A percentile compares a stretch with the other conserved stretches of the same genome.
Conservation (phyloP, 1,284 basidiomycete genomes). For the Trichosporon sp. region DNA sequence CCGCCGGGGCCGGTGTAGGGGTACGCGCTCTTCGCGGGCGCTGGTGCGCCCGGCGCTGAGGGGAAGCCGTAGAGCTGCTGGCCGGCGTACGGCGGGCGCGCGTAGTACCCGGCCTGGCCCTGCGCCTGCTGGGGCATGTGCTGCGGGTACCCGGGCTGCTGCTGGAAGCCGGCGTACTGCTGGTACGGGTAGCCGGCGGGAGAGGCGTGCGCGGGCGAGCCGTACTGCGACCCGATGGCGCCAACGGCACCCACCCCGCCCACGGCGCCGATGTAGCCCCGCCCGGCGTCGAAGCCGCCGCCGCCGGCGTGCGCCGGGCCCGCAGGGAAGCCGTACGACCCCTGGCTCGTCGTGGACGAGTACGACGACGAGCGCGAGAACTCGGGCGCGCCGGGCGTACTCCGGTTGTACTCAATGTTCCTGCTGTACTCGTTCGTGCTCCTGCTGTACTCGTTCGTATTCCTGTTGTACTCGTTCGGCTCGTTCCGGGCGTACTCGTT, state of each 20-base stretch:
- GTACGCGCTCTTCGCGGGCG: background rate
- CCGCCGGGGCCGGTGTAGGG: background rate
- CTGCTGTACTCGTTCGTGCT: background rate
- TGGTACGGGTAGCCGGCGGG: background rate
- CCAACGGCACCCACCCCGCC: background rate
- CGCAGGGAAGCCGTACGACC: background rate
- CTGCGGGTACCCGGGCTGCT: background rate
- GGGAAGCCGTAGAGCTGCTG: slow-evolving; percentile 1
- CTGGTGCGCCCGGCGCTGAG: background rate
- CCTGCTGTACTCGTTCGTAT: background rate
- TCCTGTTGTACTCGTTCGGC: background rate
- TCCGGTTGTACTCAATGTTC: background rate
- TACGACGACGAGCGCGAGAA: slow-evolving; percentile 2
- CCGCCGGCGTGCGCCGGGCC: no score
- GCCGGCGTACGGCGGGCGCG: background rate
- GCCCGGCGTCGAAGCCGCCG: background rate
- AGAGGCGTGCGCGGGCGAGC: background rate
- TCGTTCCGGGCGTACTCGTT: background rate
- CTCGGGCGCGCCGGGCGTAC: background rate
- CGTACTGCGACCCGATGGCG: background rate
- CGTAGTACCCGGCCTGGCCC: background rate
- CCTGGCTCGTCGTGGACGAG: background rate
- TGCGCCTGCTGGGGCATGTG: background rate
- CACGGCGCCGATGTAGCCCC: background rate
- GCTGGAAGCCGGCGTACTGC: background rate